Conservation (phyloP, 305 asterid species). For the Andrographis paniculata region DNA sequence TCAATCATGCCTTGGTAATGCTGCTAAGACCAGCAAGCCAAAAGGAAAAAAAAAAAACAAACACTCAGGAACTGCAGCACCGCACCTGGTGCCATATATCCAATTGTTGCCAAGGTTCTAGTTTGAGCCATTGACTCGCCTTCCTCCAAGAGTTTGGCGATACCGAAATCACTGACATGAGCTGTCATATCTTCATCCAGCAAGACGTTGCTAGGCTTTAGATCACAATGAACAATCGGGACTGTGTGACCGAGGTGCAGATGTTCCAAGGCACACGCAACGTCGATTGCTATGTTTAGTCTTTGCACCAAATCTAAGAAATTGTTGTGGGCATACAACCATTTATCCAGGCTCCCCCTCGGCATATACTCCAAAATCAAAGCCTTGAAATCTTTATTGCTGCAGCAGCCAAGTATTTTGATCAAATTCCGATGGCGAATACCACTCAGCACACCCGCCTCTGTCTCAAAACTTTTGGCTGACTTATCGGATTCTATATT, state of each 20-base stretch:
- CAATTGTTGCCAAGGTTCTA: constrained; percentile 2
- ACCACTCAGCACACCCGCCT: not conserved
- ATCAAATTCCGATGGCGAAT: constrained; percentile 8
- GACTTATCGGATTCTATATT: not conserved
- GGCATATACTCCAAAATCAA: constrained; percentile 8
- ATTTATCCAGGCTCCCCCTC: constrained; percentile 1
- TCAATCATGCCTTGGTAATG: too few relatives aligned
- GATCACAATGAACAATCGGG: not conserved
- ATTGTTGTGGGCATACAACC: constrained; percentile 2
- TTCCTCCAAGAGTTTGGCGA: constrained; percentile 3
- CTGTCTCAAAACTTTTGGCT: not conserved
- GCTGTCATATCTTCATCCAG: constrained; percentile 6
- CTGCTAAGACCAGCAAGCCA: not conserved
- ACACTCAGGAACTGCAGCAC: not conserved
- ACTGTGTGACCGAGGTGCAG: constrained; percentile 3
- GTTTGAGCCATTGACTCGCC: constrained; percentile 3
- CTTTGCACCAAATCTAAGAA: not conserved
- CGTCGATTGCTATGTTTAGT: constrained; percentile 1
- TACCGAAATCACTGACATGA: constrained; percentile 2
- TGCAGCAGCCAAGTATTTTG: constrained; percentile 1
- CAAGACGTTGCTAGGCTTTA: constrained; percentile 9
- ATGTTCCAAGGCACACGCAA: constrained; percentile 5
- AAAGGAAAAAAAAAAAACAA: too few relatives aligned
- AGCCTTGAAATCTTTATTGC: not conserved
- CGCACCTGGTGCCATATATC: constrained; percentile 5